Conservation (phyloP, 495 filamentous ascomycete species). For the Tetracladium setigerum region DNA sequence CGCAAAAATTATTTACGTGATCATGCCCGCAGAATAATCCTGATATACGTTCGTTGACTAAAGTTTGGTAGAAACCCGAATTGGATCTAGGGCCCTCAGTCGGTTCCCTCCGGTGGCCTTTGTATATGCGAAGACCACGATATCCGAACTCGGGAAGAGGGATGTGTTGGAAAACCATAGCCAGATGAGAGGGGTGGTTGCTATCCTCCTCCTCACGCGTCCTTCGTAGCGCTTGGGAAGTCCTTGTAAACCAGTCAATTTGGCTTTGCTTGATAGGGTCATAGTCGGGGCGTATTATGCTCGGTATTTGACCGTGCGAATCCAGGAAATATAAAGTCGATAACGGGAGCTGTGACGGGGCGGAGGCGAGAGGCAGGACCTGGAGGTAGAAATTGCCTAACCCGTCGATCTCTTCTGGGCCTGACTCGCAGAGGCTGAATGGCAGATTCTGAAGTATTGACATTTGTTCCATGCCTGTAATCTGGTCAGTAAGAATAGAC, state of each 20-base stretch:
- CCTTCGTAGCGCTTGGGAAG: constrained; percentile 25
- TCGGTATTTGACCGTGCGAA: constrained; percentile 28
- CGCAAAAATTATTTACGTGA: constrained; percentile 34
- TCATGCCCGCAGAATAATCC: constrained; percentile 31
- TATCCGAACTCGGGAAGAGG: constrained; percentile 28
- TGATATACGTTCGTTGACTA: constrained; percentile 27
- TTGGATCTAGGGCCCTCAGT: constrained; percentile 29
- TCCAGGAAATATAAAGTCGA: constrained; percentile 33
- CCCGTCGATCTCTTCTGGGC: constrained; percentile 28
- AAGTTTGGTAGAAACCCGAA: constrained; percentile 30
- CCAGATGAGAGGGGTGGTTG: constrained; percentile 19
- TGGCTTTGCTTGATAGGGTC: constrained; percentile 31
- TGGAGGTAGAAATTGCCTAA: constrained; percentile 34
- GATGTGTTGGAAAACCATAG: constrained; percentile 27
- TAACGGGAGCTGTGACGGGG: constrained; percentile 25
- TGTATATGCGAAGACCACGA: constrained; percentile 20
- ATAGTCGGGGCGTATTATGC: constrained; percentile 25
- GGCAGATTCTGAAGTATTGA: constrained; percentile 25
- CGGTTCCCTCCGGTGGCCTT: constrained; percentile 27
- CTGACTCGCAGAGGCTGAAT: constrained; percentile 28
- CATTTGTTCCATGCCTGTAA: constrained; percentile 26
- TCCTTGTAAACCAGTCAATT: constrained; percentile 30
- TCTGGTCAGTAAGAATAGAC: constrained; percentile 21
- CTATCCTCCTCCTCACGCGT: constrained; percentile 21
- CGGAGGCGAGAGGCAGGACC: constrained; percentile 23